A percentile compares a stretch with the other conserved stretches of the same genome.
These are phyloP conservation scores for Arthrobotrys conoides DNA, from an alignment of 2,329 filamentous ascomycete genomes.

Conservation along the genomic window DNA sequence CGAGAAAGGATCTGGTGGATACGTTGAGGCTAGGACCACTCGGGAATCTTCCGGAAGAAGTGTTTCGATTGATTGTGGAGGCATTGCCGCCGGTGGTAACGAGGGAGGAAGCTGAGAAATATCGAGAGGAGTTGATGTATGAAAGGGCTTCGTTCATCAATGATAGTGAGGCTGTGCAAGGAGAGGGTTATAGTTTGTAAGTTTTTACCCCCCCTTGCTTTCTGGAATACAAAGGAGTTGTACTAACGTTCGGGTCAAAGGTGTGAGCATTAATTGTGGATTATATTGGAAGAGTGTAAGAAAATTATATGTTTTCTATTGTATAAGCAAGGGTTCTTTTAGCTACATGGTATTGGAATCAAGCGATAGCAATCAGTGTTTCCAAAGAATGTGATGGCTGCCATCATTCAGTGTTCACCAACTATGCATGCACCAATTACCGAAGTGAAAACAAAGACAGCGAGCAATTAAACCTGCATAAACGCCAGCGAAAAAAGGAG, in stretches of 20 bases:
- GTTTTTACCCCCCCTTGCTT: conserved; percentile 8
- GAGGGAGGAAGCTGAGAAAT: conserved; percentile 67
- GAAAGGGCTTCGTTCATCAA: conserved; percentile 65
- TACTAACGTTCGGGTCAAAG: conserved; percentile 32
- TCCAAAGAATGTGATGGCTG: not conserved
- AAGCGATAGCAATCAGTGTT: not conserved
- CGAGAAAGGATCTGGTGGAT: conserved; percentile 36
- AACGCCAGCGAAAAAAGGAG: conserved; percentile 17
- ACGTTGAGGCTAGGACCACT: conserved; percentile 18
- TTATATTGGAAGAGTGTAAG: not conserved
- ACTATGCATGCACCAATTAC: not conserved
- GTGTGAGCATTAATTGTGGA: conserved; percentile 44
- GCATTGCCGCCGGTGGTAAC: conserved; percentile 64
- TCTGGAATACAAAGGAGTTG: not conserved
- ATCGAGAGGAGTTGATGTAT: conserved; percentile 67
- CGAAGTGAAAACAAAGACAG: not conserved
- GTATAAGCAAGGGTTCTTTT: not conserved
- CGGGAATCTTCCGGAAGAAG: conserved; percentile 57
- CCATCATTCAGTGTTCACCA: not conserved
- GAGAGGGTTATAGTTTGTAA: conserved; percentile 40
- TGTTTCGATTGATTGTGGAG: conserved; percentile 62
- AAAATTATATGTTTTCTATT: not conserved
- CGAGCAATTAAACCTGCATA: conserved; percentile 1
- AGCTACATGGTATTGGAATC: not conserved
- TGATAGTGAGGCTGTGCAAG: conserved; percentile 35